A percentile compares a stretch with the other conserved stretches of the same genome.
Conservation (phyloP, 805 yeast species). For the Danielia reshetovae region DNA sequence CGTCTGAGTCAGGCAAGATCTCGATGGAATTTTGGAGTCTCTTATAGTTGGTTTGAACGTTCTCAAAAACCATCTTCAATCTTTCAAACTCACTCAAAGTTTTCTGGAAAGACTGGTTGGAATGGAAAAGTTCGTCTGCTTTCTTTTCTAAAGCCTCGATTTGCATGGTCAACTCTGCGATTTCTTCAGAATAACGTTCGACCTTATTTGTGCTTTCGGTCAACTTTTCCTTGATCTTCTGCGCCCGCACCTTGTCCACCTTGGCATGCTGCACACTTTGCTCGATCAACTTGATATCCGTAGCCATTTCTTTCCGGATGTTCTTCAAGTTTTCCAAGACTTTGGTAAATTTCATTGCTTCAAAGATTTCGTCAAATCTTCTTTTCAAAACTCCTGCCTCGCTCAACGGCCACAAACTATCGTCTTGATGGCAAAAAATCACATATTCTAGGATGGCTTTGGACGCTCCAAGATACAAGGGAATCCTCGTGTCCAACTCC, state of each 20-base stretch:
- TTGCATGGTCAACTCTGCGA: conserved; percentile 44
- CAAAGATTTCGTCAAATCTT: conserved; percentile 93
- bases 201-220: conserved; percentile 41
- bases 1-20: conserved; percentile 39
- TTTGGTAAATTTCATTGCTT: conserved; percentile 88
- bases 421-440: conserved; percentile 96
- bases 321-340: conserved; percentile 76
- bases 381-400: conserved; percentile 88
- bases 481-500: conserved; percentile 79
- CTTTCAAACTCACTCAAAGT: conserved; percentile 61
- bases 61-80: conserved; percentile 43
- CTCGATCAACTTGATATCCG: conserved; percentile 70
- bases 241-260: conserved; percentile 71
- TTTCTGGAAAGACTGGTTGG: conserved; percentile 79
- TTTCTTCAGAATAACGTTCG: conserved; percentile 42
- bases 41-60: conserved; percentile 47
- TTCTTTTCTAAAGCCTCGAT: conserved; percentile 53
- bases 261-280: conserved; percentile 76
- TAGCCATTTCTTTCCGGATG: conserved; percentile 71
- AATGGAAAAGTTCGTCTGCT: conserved; percentile 60
- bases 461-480: conserved; percentile 82
- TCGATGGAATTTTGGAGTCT: conserved; percentile 48
- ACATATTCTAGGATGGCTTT: conserved; percentile 86
- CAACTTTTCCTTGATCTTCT: conserved; percentile 48
- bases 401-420: conserved; percentile 90